Evolutionary conservation across 163 green algal genomes (phyloP).

Genomic region (Smithsoniella earleae): DNA sequence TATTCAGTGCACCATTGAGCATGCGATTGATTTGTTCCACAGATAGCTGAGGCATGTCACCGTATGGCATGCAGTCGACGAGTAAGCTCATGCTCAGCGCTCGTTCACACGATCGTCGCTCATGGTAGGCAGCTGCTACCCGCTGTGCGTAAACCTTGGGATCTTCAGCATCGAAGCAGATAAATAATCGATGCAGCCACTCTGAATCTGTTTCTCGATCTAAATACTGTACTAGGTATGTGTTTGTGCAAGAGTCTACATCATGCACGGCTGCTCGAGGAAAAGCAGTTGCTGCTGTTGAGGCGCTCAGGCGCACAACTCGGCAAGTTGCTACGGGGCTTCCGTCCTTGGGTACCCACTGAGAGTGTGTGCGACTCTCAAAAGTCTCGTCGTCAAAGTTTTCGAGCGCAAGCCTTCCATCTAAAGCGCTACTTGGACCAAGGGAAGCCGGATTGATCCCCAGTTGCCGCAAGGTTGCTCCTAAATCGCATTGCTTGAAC

Average conservation of each 20-base stretch:
- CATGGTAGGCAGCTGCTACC: constrained; percentile 43
- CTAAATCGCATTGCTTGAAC: constrained; percentile 19
- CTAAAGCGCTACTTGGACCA: background rate
- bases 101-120: constrained; percentile 38
- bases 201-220: background rate
- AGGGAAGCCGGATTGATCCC: background rate
- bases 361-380: constrained; percentile 1
- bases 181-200: constrained; percentile 50
- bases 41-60: constrained; percentile 62
- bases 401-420: background rate
- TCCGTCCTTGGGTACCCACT: constrained; percentile 18
- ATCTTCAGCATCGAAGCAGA: constrained; percentile 68
- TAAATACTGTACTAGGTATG: constrained; percentile 7
- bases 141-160: constrained; percentile 53
- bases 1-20: constrained; percentile 59
- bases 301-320: background rate
- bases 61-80: constrained; percentile 69
- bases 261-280: background rate
- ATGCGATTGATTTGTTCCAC: constrained; percentile 53
- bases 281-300: background rate
- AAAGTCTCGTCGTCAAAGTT: constrained; percentile 21
- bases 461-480: background rate
- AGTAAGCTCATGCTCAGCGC: constrained; percentile 59
- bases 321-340: background rate
- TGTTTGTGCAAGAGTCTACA: constrained; percentile 2